A percentile compares a stretch with the other conserved stretches of the same genome.
Conservation (phyloP, 2,329 filamentous ascomycete genomes). For the Penicillium sp. region DNA sequence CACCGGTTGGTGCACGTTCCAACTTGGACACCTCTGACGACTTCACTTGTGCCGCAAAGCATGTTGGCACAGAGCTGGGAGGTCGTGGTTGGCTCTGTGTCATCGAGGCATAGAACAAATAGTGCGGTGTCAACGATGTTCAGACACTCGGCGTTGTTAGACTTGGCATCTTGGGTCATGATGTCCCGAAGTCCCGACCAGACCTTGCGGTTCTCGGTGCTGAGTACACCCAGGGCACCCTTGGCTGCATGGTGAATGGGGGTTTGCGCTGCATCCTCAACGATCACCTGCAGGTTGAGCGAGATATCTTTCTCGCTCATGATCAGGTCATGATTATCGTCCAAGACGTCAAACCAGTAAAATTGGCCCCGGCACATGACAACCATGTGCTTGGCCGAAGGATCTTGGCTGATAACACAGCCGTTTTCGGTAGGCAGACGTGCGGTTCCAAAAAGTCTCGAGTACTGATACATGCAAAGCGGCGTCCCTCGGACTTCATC, state of each 20-base stretch:
- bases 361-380: conserved; percentile 93
- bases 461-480: conserved; percentile 98
- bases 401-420: conserved; percentile 93
- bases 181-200: conserved; percentile 92
- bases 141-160: conserved; percentile 95
- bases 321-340: conserved; percentile 89
- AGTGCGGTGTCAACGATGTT: conserved; percentile 91
- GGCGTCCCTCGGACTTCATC: conserved; percentile 80
- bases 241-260: conserved; percentile 95
- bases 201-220: conserved; percentile 91
- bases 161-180: conserved; percentile 76
- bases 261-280: conserved; percentile 83
- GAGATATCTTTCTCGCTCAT: conserved; percentile 95
- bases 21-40: conserved; percentile 90
- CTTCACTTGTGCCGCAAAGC: conserved; percentile 90
- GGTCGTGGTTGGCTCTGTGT: conserved; percentile 75
- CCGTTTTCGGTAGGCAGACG: conserved; percentile 90
- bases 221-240: conserved; percentile 85
- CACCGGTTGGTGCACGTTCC: conserved; percentile 97
- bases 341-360: conserved; percentile 98
- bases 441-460: conserved; percentile 88
- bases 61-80: conserved; percentile 95
- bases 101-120: conserved; percentile 89
- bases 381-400: conserved; percentile 86
- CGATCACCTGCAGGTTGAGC: conserved; percentile 85